Percentiles rank a stretch among this genome's conserved stretches.
Evolutionary conservation across 75 land plant genomes (phyloP).

Genomic region (Sequoiadendron giganteum): DNA sequence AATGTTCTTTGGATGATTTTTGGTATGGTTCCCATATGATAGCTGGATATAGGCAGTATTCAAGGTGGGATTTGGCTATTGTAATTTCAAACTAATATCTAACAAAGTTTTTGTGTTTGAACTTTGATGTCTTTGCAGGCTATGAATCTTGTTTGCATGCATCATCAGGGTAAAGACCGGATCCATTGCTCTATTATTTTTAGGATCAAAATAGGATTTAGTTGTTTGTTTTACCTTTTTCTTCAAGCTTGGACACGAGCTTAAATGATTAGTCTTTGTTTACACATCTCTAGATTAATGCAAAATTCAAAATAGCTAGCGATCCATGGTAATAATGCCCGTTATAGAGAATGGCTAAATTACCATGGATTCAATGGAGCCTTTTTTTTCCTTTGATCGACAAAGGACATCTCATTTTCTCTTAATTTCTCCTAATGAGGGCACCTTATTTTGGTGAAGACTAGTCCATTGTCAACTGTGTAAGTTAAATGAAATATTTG

Average conservation of each 20-base stretch:
- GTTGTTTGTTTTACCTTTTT: not conserved
- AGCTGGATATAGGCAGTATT: not conserved
- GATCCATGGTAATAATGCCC: not conserved
- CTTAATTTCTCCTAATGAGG: too few species aligned
- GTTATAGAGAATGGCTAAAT: not conserved
- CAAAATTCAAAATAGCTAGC: not conserved
- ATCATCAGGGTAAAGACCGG: constrained; percentile 38
- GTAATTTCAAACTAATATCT: not conserved
- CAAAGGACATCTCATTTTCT: not conserved
- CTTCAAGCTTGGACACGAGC: not conserved
- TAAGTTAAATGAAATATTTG: not conserved
- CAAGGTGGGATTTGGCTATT: not conserved
- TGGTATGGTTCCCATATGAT: not conserved
- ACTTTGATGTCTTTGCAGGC: constrained; percentile 26
- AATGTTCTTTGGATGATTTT: not conserved
- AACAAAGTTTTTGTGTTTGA: not conserved
- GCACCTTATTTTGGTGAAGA: not conserved
- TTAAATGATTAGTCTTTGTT: not conserved
- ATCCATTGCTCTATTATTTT: not conserved
- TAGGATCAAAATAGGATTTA: not conserved
- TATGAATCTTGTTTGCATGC: constrained; percentile 50
- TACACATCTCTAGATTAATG: not conserved
- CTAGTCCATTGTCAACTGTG: not conserved
- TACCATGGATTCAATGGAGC: not conserved
- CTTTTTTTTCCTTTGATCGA: not conserved